These are phyloP conservation scores for Pittosporum tobira DNA, from an alignment of 129 eudicot species.

Conservation along the genomic window DNA sequence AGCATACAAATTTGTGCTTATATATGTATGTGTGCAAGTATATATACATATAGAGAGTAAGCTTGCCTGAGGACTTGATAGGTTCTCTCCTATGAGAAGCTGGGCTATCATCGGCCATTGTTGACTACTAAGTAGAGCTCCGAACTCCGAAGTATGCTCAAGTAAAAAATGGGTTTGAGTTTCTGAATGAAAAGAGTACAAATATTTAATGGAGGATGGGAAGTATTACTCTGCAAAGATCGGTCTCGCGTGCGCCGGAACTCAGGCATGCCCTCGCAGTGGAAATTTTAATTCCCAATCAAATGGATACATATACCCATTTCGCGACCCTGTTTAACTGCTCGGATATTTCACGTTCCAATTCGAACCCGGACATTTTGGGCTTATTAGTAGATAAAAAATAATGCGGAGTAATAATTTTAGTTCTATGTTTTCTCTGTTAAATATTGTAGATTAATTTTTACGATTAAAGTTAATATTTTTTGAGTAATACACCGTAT, in stretches of 20 bases:
- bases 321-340: not conserved
- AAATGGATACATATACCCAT: constrained; percentile 9
- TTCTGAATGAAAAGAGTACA: not conserved
- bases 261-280: not conserved
- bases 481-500: too few species aligned
- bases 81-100: constrained; percentile 60
- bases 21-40: not conserved
- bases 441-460: too few species aligned
- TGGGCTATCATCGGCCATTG: constrained; percentile 68
- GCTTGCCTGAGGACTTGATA: constrained; percentile 57
- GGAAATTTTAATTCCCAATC: not conserved
- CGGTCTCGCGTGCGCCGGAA: not conserved
- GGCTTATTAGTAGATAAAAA: too few species aligned
- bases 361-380: too few species aligned
- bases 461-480: too few species aligned
- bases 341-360: not conserved
- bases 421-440: too few species aligned
- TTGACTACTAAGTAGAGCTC: constrained; percentile 6
- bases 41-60: not conserved
- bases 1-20: not conserved
- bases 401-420: too few species aligned
- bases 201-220: too few species aligned
- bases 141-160: not conserved
- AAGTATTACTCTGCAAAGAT: not conserved
- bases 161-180: not conserved